phyloP scores from a whole-genome alignment of 345 rosid species.

The Salix exigua region DNA sequence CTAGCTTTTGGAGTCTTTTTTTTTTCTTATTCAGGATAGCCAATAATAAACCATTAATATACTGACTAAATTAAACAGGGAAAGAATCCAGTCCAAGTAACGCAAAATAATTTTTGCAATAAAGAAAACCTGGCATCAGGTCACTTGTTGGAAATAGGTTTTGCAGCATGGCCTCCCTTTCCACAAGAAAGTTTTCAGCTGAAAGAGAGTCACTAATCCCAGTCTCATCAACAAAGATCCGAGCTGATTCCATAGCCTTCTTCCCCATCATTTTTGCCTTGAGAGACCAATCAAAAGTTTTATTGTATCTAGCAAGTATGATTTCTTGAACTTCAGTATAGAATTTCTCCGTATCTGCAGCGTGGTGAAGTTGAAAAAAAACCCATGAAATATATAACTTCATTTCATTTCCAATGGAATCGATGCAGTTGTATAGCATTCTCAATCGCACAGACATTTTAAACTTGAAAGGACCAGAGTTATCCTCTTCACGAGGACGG shows the following conservation, averaged over 20 bases:
- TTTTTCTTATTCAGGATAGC: neutral
- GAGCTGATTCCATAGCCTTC: constrained; percentile 83
- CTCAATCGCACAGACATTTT: neutral
- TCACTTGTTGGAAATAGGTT: constrained; percentile 73
- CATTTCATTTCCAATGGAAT: neutral
- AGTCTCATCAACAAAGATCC: constrained; percentile 70
- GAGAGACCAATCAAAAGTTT: constrained; percentile 86
- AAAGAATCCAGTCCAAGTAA: neutral
- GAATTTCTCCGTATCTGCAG: constrained; percentile 86
- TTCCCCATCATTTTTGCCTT: constrained; percentile 96
- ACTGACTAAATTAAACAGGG: neutral
- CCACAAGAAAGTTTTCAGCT: constrained; percentile 68
- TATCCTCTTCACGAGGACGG: neutral
- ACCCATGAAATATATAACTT: neutral
- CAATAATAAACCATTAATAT: neutral
- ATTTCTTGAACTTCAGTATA: constrained; percentile 84
- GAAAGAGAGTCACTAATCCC: constrained; percentile 82
- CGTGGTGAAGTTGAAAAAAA: neutral
- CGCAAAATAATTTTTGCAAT: neutral
- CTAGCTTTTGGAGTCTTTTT: neutral
- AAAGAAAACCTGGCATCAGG: constrained; percentile 69
- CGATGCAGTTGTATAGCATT: neutral
- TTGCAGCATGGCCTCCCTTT: constrained; percentile 78
- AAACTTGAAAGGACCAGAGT: neutral
- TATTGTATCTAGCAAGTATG: constrained; percentile 78